These are phyloP conservation scores for Trichoderma guizhouense DNA, from an alignment of 2,329 filamentous ascomycete species.

Conservation along the genomic window DNA sequence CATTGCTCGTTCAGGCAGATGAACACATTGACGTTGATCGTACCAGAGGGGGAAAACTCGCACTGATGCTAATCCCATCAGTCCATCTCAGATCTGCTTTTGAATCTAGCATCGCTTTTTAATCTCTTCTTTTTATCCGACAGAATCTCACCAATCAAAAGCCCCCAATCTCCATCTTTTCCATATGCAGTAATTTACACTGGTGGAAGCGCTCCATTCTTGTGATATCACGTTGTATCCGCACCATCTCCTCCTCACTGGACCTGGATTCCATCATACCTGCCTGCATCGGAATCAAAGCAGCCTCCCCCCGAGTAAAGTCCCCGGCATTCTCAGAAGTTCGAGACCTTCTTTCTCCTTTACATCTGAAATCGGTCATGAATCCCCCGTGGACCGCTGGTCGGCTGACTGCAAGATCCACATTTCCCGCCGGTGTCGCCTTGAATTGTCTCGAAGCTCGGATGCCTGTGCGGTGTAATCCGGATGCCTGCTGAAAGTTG, in stretches of 20 bases:
- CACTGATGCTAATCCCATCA: background rate
- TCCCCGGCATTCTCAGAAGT: background rate
- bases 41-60: background rate
- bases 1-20: slow-evolving; percentile 2
- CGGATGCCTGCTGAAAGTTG: background rate
- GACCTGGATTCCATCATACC: background rate
- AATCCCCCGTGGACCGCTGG: background rate
- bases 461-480: background rate
- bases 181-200: background rate
- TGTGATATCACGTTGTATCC: background rate
- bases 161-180: background rate
- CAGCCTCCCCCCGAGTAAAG: background rate
- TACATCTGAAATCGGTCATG: background rate
- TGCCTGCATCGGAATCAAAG: background rate
- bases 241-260: background rate
- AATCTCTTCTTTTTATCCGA: background rate
- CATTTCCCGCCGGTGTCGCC: slow-evolving; percentile 14
- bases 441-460: background rate
- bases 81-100: background rate
- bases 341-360: slow-evolving; percentile 1
- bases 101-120: background rate
- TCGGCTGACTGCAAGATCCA: slow-evolving; percentile 14
- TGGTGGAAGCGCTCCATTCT: background rate
- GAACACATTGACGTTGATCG: background rate
- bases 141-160: background rate